A percentile compares a stretch with the other conserved stretches of the same genome.
phyloP scores from a whole-genome alignment of 2,329 filamentous ascomycete genomes.

The Colletotrichum horii region DNA sequence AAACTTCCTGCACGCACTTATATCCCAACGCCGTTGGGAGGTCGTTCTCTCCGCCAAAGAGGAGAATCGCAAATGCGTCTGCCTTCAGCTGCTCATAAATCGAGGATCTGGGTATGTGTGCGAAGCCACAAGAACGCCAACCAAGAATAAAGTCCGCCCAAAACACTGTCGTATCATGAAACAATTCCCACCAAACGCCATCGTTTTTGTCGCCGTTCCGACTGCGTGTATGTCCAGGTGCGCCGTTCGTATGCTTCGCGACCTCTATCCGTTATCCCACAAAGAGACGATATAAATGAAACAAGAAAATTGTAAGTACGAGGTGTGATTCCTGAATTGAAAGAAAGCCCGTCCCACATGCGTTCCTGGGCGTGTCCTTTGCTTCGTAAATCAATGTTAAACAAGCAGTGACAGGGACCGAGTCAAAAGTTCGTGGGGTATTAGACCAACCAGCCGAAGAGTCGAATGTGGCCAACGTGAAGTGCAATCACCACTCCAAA shows the following conservation, averaged over 20 bases:
- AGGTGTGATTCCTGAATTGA: too few relatives aligned
- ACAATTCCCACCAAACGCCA: slow-evolving; percentile 1
- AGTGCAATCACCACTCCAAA: not conserved
- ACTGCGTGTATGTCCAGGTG: slow-evolving; percentile 17
- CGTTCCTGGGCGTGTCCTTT: not conserved
- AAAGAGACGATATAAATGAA: not conserved
- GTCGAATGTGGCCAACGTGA: not conserved
- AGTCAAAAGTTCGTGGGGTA: not conserved
- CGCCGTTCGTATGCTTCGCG: slow-evolving; percentile 23
- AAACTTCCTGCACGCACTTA: not conserved
- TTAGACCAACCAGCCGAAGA: not conserved
- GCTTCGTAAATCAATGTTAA: not conserved
- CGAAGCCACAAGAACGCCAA: slow-evolving; percentile 13
- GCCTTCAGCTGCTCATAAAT: slow-evolving; percentile 10
- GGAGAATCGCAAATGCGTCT: slow-evolving; percentile 13
- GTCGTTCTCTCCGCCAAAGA: not conserved
- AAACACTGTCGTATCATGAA: not conserved
- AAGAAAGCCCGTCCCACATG: not conserved
- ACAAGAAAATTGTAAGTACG: not conserved
- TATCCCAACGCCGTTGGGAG: not conserved
- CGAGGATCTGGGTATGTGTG: slow-evolving; percentile 20
- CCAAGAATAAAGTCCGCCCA: not conserved
- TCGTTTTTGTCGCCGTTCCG: slow-evolving; percentile 7
- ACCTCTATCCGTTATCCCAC: slow-evolving; percentile 4
- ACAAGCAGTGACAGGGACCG: not conserved